Conservation (phyloP, 345 rosid species). For the Eucalyptus marginata region DNA sequence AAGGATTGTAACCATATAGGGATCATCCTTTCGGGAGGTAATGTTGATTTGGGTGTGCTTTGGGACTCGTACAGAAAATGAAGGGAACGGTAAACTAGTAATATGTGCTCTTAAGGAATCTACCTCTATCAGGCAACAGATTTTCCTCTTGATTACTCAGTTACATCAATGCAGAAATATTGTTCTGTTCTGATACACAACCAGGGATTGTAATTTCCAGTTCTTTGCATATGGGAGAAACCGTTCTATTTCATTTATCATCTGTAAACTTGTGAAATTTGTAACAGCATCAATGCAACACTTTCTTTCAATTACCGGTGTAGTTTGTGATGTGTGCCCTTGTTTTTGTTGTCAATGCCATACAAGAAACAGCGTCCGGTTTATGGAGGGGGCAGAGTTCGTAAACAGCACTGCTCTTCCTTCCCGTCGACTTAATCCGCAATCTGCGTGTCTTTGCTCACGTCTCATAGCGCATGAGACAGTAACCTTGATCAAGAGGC, state of each 20-base stretch:
- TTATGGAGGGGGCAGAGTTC: neutral
- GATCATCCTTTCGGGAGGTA: slow-evolving; percentile 72
- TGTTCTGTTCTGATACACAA: neutral
- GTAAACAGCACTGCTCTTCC: neutral
- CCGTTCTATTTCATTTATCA: neutral
- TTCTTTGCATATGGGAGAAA: neutral
- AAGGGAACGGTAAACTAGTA: neutral
- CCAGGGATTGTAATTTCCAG: neutral
- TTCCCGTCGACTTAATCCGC: neutral
- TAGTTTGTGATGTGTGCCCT: neutral
- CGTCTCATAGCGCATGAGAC: neutral
- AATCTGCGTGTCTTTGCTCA: neutral
- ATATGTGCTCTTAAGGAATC: neutral
- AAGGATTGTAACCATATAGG: slow-evolving; percentile 47
- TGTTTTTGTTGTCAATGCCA: neutral
- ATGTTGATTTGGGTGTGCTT: slow-evolving; percentile 59
- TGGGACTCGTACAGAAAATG: slow-evolving; percentile 49
- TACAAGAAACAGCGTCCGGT: neutral
- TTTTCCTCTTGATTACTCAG: neutral
- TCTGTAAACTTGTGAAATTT: neutral
- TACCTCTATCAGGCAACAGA: neutral
- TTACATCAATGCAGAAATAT: neutral
- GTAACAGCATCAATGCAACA: neutral
- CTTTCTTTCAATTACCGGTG: neutral
- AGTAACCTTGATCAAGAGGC: neutral